Base-by-base conservation (phyloP, 805 yeast species). In the Huiozyma sinensis region DNA sequence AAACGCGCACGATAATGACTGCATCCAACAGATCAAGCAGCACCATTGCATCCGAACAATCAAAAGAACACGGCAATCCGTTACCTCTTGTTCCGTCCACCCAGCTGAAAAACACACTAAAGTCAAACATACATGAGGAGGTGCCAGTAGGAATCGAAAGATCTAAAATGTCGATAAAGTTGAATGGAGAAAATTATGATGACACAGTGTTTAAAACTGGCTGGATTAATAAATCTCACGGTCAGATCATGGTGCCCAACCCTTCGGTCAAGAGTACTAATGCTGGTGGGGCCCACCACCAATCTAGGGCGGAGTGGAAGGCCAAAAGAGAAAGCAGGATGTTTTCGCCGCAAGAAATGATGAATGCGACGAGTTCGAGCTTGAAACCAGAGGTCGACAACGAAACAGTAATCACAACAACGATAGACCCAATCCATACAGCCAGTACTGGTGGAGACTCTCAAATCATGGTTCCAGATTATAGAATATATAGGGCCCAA, bases 401-500 rank as follows among this genome's bases (percentile, higher is more conserved):
- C 11, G 39, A 24, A 10, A 12, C 12, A 7, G 28, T 12, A 31
- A 24, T 24, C 7, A 28, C 39, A 43, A 12, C 42, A 13, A 35
- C 33, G 35, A 37, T 30, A 27, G 47, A 36, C 27, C 33, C 29
- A n/a, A 35, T 11, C 35, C 38, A 51, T 12, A 45, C 44, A 9
- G 13, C 37, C 11, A 34, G 27, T 34, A 7, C 27, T 9, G 10
- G 49, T 8, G 53, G 46, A 12, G 33, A 50, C 1, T 39, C 29
- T n/a, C 57, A 49, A 38, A 42, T 50, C 8, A 38, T 51, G 12
- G 53, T 58, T 3, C 63, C 63, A 4, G 63, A 61, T 32, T 62
- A 58, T 44, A 54, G 73, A 46, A 59, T 85, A 31, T 76, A 68
- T 45, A 69, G 81, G 41, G 87, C 83, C 0, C 85, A 79, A 54